Evolutionary conservation across 176 grass and related monocot genomes (phyloP).

Genomic region (Saccharum officinarum): DNA sequence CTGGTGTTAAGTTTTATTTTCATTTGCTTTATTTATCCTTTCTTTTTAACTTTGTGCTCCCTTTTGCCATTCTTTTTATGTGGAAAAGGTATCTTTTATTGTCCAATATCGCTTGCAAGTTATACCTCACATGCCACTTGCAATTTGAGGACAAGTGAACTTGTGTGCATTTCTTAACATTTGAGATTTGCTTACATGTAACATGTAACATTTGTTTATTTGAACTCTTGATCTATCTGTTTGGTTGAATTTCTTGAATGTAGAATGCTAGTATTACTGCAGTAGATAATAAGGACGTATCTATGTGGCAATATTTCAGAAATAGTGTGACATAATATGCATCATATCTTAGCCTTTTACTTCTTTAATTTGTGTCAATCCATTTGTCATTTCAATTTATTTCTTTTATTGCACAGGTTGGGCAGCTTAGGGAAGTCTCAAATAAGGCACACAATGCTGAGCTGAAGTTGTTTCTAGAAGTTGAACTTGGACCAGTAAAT

Average conservation of each 20-base stretch:
- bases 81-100: not conserved
- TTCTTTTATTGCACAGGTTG: conserved; percentile 60
- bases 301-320: not conserved
- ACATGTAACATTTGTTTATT: conserved; percentile 10
- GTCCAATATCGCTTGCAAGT: not conserved
- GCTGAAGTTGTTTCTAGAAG: conserved; percentile 93
- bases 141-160: conserved; percentile 3
- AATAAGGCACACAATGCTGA: conserved; percentile 98
- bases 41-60: not conserved
- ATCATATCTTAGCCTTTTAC: not conserved
- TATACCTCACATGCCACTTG: not conserved
- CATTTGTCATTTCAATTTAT: conserved; percentile 15
- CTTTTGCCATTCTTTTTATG: not conserved
- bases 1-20: not conserved
- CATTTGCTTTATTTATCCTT: conserved; percentile 24
- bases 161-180: not conserved
- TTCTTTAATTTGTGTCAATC: conserved; percentile 1
- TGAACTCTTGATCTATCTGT: conserved; percentile 27
- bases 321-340: not conserved
- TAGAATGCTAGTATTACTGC: not conserved
- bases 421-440: conserved; percentile 91
- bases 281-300: conserved; percentile 15
- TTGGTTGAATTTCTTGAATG: conserved; percentile 19
- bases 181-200: conserved; percentile 21
- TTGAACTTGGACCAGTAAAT: conserved; percentile 79